Evolutionary conservation across 306 rosid species (phyloP).

Genomic region (Clitoria ternatea): DNA sequence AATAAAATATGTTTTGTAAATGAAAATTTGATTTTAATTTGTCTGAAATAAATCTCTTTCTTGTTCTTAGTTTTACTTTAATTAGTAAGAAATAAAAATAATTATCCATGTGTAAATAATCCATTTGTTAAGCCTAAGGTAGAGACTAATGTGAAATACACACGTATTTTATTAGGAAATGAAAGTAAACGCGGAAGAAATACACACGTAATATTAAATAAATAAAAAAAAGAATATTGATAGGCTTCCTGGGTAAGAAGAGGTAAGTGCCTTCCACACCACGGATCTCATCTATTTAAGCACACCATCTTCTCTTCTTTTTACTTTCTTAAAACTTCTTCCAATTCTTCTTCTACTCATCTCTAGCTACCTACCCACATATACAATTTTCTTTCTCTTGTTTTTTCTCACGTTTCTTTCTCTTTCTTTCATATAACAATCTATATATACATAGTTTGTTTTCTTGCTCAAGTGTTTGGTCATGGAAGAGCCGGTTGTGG

Average conservation of each 20-base stretch:
- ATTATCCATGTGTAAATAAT: too few relatives aligned
- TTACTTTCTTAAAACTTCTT: constrained; percentile 40
- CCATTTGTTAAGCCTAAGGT: too few relatives aligned
- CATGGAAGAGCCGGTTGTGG: constrained; percentile 43
- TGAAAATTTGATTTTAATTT: too few relatives aligned
- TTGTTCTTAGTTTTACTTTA: too few relatives aligned
- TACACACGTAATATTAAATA: not conserved
- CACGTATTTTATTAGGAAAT: too few relatives aligned
- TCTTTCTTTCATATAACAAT: not conserved
- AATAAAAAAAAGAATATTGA: not conserved
- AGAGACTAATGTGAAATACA: too few relatives aligned
- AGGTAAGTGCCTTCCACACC: constrained; percentile 60
- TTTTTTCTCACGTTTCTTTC: not conserved
- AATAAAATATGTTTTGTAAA: too few relatives aligned
- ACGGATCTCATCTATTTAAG: constrained; percentile 61
- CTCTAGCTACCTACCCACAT: not conserved
- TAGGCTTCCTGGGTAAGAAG: constrained; percentile 36
- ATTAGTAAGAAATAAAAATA: too few relatives aligned
- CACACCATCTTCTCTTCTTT: constrained; percentile 20
- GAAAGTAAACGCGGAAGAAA: too few relatives aligned
- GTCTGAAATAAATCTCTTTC: too few relatives aligned
- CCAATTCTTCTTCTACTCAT: not conserved
- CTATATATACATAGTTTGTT: not conserved
- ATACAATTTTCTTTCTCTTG: not conserved
- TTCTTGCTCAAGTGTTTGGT: not conserved